These are phyloP conservation scores for Cladosporium sp. DNA, from an alignment of 2,329 filamentous ascomycete genomes.

Conservation along the genomic window DNA sequence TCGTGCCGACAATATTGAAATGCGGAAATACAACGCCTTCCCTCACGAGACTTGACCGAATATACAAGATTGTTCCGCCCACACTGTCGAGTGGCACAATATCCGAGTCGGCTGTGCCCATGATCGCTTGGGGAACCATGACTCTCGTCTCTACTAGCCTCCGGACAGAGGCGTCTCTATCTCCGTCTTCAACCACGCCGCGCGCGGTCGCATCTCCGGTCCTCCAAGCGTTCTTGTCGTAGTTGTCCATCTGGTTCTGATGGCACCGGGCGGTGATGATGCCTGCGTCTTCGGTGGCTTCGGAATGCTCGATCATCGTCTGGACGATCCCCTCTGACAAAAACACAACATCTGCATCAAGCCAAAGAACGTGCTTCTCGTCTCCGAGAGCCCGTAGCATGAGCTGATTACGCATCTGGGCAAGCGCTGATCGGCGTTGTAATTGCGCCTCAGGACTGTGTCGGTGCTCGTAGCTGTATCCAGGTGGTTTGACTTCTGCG, in stretches of 20 bases:
- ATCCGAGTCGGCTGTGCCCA: constrained; percentile 28
- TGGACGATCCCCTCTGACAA: constrained; percentile 31
- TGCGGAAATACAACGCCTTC: constrained; percentile 34
- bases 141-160: constrained; percentile 12
- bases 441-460: constrained; percentile 17
- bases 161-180: constrained; percentile 7
- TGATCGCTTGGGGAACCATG: constrained; percentile 18
- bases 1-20: constrained; percentile 33
- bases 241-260: constrained; percentile 31
- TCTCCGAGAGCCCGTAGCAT: constrained; percentile 30
- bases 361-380: constrained; percentile 34
- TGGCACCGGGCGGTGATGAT: constrained; percentile 33
- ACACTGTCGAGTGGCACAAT: constrained; percentile 35
- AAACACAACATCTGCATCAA: constrained; percentile 36
- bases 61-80: constrained; percentile 35
- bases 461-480: constrained; percentile 13
- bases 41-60: constrained; percentile 30
- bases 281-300: constrained; percentile 25
- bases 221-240: constrained; percentile 37
- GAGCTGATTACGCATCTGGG: constrained; percentile 32
- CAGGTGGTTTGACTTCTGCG: background rate
- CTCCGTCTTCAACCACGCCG: constrained; percentile 6
- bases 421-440: constrained; percentile 26
- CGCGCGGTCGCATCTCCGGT: constrained; percentile 2
- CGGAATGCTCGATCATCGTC: constrained; percentile 29